Evolutionary conservation across 352 stramenopile species (phyloP), one percentile per base, ranked within the genome.

Genomic region (Pythium graminicola): DNA sequence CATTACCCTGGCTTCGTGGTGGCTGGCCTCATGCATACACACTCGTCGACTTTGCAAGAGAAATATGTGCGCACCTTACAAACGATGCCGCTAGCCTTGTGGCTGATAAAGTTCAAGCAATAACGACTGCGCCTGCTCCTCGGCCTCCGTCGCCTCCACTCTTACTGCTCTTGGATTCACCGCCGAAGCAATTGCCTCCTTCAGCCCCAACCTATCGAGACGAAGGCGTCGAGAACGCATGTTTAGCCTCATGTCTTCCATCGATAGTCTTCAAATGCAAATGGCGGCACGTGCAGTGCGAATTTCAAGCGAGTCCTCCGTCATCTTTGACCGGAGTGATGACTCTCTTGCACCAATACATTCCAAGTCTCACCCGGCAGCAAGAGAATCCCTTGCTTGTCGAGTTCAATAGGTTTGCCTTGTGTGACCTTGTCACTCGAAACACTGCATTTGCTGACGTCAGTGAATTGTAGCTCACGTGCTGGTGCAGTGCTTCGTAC

Each of bases 201-300:
- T 77, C 72, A 10, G 70, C 74, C 23, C 74, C 74, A 2, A 73
- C 64, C 2, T 42, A 36, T 6, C 17, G n/a, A 4, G 53, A 31
- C 28, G 28, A 23, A n/a, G n/a, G n/a, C n/a, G n/a, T n/a, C n/a
- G n/a, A n/a, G n/a, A n/a, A n/a, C n/a, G n/a, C n/a, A n/a, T n/a
- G n/a, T n/a, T n/a, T n/a, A n/a, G n/a, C n/a, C n/a, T n/a, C n/a
- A n/a, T n/a, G n/a, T n/a, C n/a, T 40, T n/a, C 44, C 48, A 13
- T 26, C 39, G 45, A 47, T 68, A 50, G 55, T 86, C 32, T 77
- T 88, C 41, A 74, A 74, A 47, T 87, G 80, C 73, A 90, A 90
- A 50, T 88, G 68, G 67, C 68, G 67, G 13, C 66, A 71, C 29
- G 60, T 59, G 17, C 61, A 66, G 27, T 68, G 69, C 33, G 64